Conservation (phyloP, 257 asterid genomes). For the Plantago elongata region DNA sequence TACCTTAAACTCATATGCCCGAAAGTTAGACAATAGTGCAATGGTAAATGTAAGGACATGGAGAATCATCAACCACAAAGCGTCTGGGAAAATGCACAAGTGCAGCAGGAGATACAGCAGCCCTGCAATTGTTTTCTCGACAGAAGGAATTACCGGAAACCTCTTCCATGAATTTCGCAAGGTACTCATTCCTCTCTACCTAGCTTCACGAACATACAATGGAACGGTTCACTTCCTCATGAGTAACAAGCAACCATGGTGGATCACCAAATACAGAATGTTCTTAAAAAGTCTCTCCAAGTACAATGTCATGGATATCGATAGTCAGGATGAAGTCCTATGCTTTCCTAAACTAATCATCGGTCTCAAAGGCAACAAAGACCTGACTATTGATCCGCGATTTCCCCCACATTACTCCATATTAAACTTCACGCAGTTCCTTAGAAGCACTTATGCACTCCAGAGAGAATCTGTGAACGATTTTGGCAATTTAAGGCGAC, state of each 20-base stretch:
- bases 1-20: slow-evolving; percentile 46
- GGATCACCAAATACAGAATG: slow-evolving; percentile 30
- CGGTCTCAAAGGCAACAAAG: slow-evolving; percentile 43
- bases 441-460: neutral
- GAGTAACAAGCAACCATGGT: slow-evolving; percentile 23
- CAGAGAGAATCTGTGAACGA: neutral
- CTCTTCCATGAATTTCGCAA: slow-evolving; percentile 54
- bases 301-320: slow-evolving; percentile 35
- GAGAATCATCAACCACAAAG: neutral
- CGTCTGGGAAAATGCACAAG: neutral
- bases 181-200: slow-evolving; percentile 47
- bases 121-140: slow-evolving; percentile 59
- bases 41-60: slow-evolving; percentile 25
- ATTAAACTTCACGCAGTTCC: slow-evolving; percentile 7
- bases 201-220: slow-evolving; percentile 38
- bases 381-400: slow-evolving; percentile 31
- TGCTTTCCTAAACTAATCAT: slow-evolving; percentile 41
- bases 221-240: slow-evolving; percentile 33
- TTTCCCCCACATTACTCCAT: slow-evolving; percentile 20
- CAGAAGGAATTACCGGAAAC: slow-evolving; percentile 45
- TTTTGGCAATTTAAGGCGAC: neutral
- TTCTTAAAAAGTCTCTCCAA: slow-evolving; percentile 35
- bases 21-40: slow-evolving; percentile 30
- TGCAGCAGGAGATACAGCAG: neutral
- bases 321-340: slow-evolving; percentile 25